Evolutionary conservation across 331 rosid genomes (phyloP), one percentile per base, ranked within the genome.

Genomic region (Malus hybrid): DNA sequence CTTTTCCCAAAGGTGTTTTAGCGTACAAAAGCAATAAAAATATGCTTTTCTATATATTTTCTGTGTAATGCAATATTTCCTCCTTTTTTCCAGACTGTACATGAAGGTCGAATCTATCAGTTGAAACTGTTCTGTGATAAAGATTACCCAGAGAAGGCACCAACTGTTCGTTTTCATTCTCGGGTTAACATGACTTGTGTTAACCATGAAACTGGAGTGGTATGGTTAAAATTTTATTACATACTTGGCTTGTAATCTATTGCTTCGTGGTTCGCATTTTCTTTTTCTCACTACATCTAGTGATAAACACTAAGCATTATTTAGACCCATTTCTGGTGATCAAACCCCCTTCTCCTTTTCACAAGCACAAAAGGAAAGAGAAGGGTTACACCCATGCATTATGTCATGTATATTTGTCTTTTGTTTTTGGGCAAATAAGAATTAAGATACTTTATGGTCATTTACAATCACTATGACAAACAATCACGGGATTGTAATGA

Each of bases 151-250:
- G 85, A 82, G 82, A 82, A 73, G 79, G 79, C 82, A 62, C 85
- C 85, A 27, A 82, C 57, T 82, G 85, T 82, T 73, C 85, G 82
- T 11, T 82, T 82, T 31, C 85, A 82, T 73, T 82, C 85, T 13
- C 76, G 85, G 76, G 16, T 82, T 69, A 82, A 82, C 85, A 82
- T 82, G 85, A 82, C 85, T 20, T 82, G 82, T 78, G 82, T 82
- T 67, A 82, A 69, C 76, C 85, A 82, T 69, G 85, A 82, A 76
- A 77, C 79, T 28, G 85, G 85, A 52, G 76, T 82, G 79, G 85
- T 82, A 82, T 71, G 71, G 8, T 70, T 68, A 24, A 28, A 28
- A 22, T 69, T 70, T 36, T 15, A 11, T 28, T 50, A 15, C n/a
- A 16, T 19, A 27, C 48, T 29, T 48, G 56, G 10, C 10, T 32